Base-by-base conservation (phyloP, 2,329 filamentous ascomycete species). In the Penicillium sp. region DNA sequence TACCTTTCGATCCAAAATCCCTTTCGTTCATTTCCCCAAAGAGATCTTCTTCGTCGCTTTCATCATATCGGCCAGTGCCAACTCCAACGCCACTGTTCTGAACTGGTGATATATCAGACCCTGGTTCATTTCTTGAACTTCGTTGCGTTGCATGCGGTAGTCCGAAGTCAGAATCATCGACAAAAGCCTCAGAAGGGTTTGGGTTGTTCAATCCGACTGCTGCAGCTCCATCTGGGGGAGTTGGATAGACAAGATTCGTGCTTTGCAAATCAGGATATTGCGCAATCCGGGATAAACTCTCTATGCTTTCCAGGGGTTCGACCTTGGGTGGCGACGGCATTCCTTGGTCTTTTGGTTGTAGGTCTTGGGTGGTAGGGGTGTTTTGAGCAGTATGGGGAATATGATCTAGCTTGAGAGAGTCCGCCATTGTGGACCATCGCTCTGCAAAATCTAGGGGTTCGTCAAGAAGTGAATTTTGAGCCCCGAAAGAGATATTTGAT, bases 1-100 rank as follows among this genome's bases (percentile, higher is more conserved):
- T 74, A n/a, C 72, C 74, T 57, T 76, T 75, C n/a, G 71, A 67
- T 21, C 69, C 75, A 60, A 79, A 79, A 41, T 73, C 71, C 43
- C 73, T 75, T 43, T 74, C 76, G 43, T 79, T 74, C 63, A 78
- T 74, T 48, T 80, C 77, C 13, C 76, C 77, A 51, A 82, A 82
- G 1, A 82, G 66, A 60, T 82, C 79, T 53, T 82, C 79, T 40
- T 73, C 70, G 26, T 64, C 68, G 24, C 65, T 69, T 4, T 65
- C 67, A 55, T 69, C 69, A 49, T 74, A 74, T 46, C 68, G 61
- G 7, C 68, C 69, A 9, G 66, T 67, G 39, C 67, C 69, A 43
- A 71, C 60, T 9, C 54, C 63, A 52, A 64, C 48, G 4, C n/a
- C 43, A 24, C 35, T 32, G 10, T 54, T 43, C 6, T 45, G 34